Evolutionary conservation across 176 grass and related monocot genomes (phyloP).

Genomic region (Poa annua): DNA sequence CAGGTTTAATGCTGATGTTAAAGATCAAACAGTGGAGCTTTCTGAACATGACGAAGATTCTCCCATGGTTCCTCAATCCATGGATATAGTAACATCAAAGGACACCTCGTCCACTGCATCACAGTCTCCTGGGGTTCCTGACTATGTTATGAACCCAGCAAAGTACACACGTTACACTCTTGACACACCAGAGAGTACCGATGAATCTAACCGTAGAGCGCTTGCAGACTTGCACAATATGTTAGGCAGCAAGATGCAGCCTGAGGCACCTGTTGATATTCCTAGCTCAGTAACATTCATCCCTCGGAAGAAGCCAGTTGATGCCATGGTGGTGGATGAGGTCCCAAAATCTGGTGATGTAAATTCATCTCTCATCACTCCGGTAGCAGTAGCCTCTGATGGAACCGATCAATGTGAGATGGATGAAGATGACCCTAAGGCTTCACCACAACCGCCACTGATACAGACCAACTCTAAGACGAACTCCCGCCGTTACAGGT

Average conservation of each 20-base stretch:
- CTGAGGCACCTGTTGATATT: slow-evolving; percentile 58
- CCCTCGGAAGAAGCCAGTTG: slow-evolving; percentile 70
- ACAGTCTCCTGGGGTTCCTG: slow-evolving; percentile 54
- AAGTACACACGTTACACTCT: slow-evolving; percentile 91
- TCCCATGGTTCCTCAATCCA: slow-evolving; percentile 54
- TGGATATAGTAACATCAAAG: slow-evolving; percentile 42
- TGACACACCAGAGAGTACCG: slow-evolving; percentile 48
- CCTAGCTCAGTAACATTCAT: slow-evolving; percentile 73
- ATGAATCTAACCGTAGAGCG: slow-evolving; percentile 72
- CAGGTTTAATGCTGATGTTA: slow-evolving; percentile 69
- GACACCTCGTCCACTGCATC: slow-evolving; percentile 31
- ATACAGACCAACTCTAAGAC: slow-evolving; percentile 41
- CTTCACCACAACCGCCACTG: not conserved
- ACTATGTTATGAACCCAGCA: slow-evolving; percentile 83
- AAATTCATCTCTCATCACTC: slow-evolving; percentile 44
- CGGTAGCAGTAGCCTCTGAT: slow-evolving; percentile 49
- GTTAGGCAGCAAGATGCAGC: slow-evolving; percentile 46
- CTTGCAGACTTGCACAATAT: slow-evolving; percentile 71
- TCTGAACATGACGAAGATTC: slow-evolving; percentile 57
- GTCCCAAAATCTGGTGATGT: slow-evolving; percentile 35
- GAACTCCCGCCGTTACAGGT: slow-evolving; percentile 47
- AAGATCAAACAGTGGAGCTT: slow-evolving; percentile 48
- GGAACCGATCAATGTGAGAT: slow-evolving; percentile 68
- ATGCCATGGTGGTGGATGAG: slow-evolving; percentile 76
- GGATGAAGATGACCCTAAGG: slow-evolving; percentile 69